These are phyloP conservation scores for Chaetomidium leptoderma DNA, from an alignment of 495 filamentous ascomycete genomes.

Conservation along the genomic window DNA sequence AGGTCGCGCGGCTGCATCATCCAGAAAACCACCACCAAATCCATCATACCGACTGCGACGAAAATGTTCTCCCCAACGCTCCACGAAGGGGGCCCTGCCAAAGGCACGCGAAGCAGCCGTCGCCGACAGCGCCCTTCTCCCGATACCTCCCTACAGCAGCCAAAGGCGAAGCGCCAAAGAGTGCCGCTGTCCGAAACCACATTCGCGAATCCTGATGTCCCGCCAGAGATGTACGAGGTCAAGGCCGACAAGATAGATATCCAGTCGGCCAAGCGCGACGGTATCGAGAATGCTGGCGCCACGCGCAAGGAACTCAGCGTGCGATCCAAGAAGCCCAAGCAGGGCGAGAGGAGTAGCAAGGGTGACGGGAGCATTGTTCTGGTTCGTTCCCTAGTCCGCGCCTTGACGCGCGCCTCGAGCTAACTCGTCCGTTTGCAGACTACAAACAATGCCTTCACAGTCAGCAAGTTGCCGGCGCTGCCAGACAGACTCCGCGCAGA, in stretches of 20 bases:
- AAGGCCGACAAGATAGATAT: constrained; percentile 43
- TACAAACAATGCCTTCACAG: constrained; percentile 78
- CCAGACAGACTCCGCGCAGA: constrained; percentile 67
- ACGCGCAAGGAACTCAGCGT: constrained; percentile 54
- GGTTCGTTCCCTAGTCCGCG: constrained; percentile 41
- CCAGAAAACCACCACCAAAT: constrained; percentile 6
- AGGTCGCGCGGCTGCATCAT: constrained; percentile 12
- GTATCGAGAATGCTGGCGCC: constrained; percentile 38
- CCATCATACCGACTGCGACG: constrained; percentile 14
- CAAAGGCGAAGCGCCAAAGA: constrained; percentile 68
- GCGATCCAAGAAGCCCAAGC: constrained; percentile 55
- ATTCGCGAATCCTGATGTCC: constrained; percentile 43
- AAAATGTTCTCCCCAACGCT: constrained; percentile 61
- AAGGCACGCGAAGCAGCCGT: constrained; percentile 55
- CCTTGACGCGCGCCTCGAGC: constrained; percentile 6
- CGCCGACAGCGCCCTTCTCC: constrained; percentile 64
- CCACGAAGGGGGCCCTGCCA: constrained; percentile 43
- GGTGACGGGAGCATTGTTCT: constrained; percentile 60
- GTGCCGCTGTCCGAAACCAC: constrained; percentile 56
- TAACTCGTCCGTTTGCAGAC: constrained; percentile 54
- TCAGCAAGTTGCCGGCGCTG: constrained; percentile 76
- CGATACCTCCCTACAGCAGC: constrained; percentile 59
- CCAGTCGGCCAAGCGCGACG: constrained; percentile 42
- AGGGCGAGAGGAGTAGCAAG: constrained; percentile 51
- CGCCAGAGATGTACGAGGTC: constrained; percentile 46